These are phyloP conservation scores for Suhomyces ambrosiae DNA, from an alignment of 1,139 yeast genomes.

Conservation along the genomic window DNA sequence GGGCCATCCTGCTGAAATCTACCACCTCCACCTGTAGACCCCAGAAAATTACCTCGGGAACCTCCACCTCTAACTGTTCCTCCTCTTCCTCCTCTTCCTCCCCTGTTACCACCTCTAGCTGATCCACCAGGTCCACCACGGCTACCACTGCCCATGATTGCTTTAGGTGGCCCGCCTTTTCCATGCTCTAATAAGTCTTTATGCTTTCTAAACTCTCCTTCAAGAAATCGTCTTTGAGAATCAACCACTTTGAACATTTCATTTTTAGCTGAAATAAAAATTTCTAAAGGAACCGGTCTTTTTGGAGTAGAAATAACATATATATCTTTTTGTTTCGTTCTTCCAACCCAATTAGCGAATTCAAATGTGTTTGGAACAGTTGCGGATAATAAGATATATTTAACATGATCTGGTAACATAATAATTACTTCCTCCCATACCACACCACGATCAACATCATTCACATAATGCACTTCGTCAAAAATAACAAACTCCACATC, in stretches of 20 bases:
- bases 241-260: slow-evolving; percentile 72
- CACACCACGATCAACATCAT: slow-evolving; percentile 96
- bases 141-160: slow-evolving; percentile 44
- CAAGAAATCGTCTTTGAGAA: slow-evolving; percentile 68
- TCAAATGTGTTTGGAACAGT: slow-evolving; percentile 98
- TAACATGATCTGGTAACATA: slow-evolving; percentile 94
- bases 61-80: slow-evolving; percentile 24
- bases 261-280: slow-evolving; percentile 78
- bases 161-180: slow-evolving; percentile 37
- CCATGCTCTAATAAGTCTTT: slow-evolving; percentile 50
- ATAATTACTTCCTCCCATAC: slow-evolving; percentile 99
- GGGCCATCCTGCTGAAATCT: slow-evolving; percentile 64
- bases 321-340: slow-evolving; percentile 93
- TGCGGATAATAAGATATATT: slow-evolving; percentile 85
- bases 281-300: slow-evolving; percentile 93
- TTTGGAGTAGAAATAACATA: slow-evolving; percentile 95
- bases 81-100: slow-evolving; percentile 25
- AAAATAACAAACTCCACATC: slow-evolving; percentile 97
- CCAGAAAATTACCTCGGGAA: slow-evolving; percentile 28
- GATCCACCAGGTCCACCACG: slow-evolving; percentile 50
- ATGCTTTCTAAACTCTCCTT: slow-evolving; percentile 64
- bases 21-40: slow-evolving; percentile 19
- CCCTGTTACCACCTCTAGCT: slow-evolving; percentile 45
- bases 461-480: slow-evolving; percentile 97
- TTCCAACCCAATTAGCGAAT: slow-evolving; percentile 97